Evolutionary conservation across 2,329 filamentous ascomycete species (phyloP).

Genomic region (Bipolaris oryzae): DNA sequence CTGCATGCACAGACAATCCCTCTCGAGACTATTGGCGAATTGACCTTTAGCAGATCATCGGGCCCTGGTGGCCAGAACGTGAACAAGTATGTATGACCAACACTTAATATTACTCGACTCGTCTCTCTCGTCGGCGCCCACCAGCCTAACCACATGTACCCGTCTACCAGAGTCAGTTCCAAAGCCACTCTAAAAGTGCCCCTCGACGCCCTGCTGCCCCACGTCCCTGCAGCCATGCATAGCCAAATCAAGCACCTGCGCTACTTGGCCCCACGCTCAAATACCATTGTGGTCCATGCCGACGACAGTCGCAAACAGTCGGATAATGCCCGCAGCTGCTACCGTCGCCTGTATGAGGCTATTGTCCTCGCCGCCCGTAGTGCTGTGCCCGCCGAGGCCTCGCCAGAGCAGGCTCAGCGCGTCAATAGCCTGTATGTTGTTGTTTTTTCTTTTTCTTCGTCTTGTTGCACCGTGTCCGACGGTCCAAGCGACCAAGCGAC

Average conservation of each 20-base stretch:
- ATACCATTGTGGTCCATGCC: constrained; percentile 65
- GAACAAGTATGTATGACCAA: constrained; percentile 65
- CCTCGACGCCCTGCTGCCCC: constrained; percentile 57
- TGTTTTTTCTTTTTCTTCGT: no score
- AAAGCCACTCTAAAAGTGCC: constrained; percentile 68
- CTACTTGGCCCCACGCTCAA: constrained; percentile 60
- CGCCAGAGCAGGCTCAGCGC: constrained; percentile 59
- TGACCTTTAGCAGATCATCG: constrained; percentile 68
- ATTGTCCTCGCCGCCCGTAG: constrained; percentile 58
- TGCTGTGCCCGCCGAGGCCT: constrained; percentile 66
- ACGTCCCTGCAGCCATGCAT: constrained; percentile 63
- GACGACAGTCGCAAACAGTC: constrained; percentile 67
- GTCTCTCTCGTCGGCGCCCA: constrained; percentile 17
- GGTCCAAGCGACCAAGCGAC: constrained; percentile 15
- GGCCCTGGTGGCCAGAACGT: constrained; percentile 72
- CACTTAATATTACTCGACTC: constrained; percentile 8
- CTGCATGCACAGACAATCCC: constrained; percentile 63
- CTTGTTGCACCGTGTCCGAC: constrained; percentile 30
- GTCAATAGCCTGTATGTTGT: constrained; percentile 65
- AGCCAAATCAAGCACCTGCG: constrained; percentile 58
- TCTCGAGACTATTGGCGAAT: constrained; percentile 58
- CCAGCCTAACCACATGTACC: constrained; percentile 52
- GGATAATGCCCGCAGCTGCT: constrained; percentile 65
- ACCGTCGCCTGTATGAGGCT: constrained; percentile 61
- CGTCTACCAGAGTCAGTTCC: constrained; percentile 62